Percentiles rank a stretch among this genome's conserved stretches.
Conservation (phyloP, 495 filamentous ascomycete genomes). For the Thermothielavioides terrestris region DNA sequence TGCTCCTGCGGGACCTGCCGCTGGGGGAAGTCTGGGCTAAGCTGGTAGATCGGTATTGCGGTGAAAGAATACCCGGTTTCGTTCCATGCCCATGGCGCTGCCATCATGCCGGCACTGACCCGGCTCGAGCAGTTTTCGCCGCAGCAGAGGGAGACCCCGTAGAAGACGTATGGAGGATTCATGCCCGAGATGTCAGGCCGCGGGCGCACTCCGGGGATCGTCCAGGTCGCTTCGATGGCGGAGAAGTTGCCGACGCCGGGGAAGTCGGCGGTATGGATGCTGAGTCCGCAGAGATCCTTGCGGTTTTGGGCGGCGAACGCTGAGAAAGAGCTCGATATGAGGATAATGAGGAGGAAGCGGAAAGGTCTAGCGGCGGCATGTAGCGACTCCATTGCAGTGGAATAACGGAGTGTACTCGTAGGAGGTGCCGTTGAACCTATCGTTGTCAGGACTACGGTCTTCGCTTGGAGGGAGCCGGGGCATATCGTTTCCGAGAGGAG, state of each 20-base stretch:
- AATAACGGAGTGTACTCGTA: too few species aligned
- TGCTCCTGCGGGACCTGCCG: not conserved
- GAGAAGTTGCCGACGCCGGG: not conserved
- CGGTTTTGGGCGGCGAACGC: not conserved
- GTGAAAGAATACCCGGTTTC: not conserved
- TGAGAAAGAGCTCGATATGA: not conserved
- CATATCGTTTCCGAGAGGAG: too few species aligned
- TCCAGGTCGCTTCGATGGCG: not conserved
- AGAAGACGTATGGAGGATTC: not conserved
- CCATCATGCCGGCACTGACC: not conserved
- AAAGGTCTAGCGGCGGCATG: too few species aligned
- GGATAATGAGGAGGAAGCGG: not conserved
- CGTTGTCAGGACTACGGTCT: too few species aligned
- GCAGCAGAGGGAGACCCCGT: not conserved
- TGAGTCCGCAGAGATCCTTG: not conserved
- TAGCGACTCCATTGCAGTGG: too few species aligned
- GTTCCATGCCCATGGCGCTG: not conserved
- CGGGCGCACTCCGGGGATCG: not conserved
- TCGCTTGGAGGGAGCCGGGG: too few species aligned
- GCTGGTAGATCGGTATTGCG: not conserved
- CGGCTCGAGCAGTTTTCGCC: constrained; percentile 1
- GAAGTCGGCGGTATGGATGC: not conserved
- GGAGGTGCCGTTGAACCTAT: too few species aligned
- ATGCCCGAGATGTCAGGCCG: not conserved
- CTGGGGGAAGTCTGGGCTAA: not conserved